Percentiles rank a stretch among this genome's conserved stretches.
Evolutionary conservation across 2,329 filamentous ascomycete genomes (phyloP).

Genomic region (Periglandula ipomoeae): DNA sequence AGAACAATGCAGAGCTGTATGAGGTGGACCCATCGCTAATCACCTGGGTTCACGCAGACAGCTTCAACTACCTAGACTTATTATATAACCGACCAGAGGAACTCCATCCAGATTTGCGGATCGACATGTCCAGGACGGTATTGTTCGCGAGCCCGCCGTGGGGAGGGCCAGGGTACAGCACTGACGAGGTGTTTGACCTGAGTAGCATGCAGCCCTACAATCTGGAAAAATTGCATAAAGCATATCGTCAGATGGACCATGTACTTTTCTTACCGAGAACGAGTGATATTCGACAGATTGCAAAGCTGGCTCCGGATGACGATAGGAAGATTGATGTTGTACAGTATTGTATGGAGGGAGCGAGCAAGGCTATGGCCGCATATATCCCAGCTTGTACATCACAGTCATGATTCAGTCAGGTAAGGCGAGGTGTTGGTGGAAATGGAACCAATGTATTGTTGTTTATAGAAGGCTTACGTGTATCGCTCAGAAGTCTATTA

Average conservation of each 20-base stretch:
- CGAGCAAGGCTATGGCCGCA: conserved; percentile 72
- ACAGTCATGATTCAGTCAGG: background rate
- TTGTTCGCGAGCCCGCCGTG: conserved; percentile 52
- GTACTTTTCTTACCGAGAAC: conserved; percentile 81
- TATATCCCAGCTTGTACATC: conserved; percentile 37
- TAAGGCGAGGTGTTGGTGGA: background rate
- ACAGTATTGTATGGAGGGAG: conserved; percentile 87
- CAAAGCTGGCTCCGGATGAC: conserved; percentile 37
- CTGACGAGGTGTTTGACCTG: conserved; percentile 69
- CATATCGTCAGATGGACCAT: conserved; percentile 50
- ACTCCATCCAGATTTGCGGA: conserved; percentile 29
- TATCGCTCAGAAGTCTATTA: background rate
- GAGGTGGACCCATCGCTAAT: conserved; percentile 64
- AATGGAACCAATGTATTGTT: background rate
- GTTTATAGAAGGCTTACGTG: background rate
- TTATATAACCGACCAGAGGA: conserved; percentile 26
- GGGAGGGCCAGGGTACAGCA: conserved; percentile 48
- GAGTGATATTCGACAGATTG: conserved; percentile 73
- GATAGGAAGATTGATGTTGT: conserved; percentile 59
- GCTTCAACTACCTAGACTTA: conserved; percentile 61
- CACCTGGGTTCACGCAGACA: conserved; percentile 80
- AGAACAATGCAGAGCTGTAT: conserved; percentile 83
- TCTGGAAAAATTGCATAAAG: conserved; percentile 50
- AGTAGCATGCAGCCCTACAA: conserved; percentile 83
- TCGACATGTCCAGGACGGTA: conserved; percentile 33